A percentile compares a stretch with the other conserved stretches of the same genome.
phyloP scores from a whole-genome alignment of 106 monocot species.

The Dioscorea zingiberensis region DNA sequence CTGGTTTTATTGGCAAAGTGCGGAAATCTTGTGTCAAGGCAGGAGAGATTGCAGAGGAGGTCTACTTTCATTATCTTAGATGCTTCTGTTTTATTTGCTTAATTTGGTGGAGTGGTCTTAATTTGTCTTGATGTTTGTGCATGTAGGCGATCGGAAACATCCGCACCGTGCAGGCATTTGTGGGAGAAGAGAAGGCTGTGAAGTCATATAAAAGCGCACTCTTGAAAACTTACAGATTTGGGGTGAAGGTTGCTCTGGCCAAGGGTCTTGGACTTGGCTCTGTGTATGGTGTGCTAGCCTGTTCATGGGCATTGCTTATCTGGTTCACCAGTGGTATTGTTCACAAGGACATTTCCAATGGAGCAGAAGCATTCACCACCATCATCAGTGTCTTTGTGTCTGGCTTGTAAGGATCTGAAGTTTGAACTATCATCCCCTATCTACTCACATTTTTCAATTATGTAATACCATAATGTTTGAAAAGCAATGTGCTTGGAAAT shows the following conservation, averaged over 20 bases:
- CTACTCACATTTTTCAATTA: too few relatives aligned
- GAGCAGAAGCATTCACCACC: slow-evolving; percentile 39
- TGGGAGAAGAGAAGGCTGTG: slow-evolving; percentile 40
- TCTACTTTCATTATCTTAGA: neutral
- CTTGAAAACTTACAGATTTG: slow-evolving; percentile 21
- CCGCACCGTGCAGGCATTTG: slow-evolving; percentile 34
- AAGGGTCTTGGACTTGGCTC: slow-evolving; percentile 36
- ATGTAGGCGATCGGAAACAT: slow-evolving; percentile 32
- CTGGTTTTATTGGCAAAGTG: slow-evolving; percentile 22
- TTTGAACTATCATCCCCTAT: neutral
- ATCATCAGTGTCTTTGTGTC: slow-evolving; percentile 41
- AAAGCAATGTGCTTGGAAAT: neutral
- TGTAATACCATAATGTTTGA: too few relatives aligned
- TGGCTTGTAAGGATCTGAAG: slow-evolving; percentile 26
- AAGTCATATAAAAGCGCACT: slow-evolving; percentile 16
- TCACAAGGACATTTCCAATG: slow-evolving; percentile 32
- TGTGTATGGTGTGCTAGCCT: slow-evolving; percentile 23
- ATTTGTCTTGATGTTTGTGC: neutral
- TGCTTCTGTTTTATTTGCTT: neutral
- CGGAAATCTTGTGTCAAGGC: slow-evolving; percentile 35
- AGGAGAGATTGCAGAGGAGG: slow-evolving; percentile 41
- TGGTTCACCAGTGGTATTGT: slow-evolving; percentile 37
- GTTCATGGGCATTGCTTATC: slow-evolving; percentile 41
- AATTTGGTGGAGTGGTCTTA: neutral
- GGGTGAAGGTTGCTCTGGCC: slow-evolving; percentile 29